Evolutionary conservation across 2,329 filamentous ascomycete genomes (phyloP).

Genomic region (Atkinsonella texensis): DNA sequence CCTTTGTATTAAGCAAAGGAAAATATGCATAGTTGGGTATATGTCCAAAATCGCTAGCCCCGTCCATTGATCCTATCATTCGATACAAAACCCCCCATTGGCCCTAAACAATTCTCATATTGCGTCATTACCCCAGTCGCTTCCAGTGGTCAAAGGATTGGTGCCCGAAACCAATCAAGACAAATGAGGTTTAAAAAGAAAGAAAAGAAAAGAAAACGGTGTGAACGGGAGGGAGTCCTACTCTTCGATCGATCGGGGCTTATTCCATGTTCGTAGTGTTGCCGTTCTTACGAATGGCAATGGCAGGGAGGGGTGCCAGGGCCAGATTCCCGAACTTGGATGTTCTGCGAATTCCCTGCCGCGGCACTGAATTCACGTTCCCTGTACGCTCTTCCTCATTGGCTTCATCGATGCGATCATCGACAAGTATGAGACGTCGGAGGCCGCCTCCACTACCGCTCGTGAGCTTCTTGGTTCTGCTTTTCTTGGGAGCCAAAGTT

Average conservation of each 20-base stretch:
- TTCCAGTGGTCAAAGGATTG: not conserved
- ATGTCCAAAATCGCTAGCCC: conserved; percentile 1
- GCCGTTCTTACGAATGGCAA: not conserved
- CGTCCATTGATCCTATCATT: not conserved
- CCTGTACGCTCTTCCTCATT: conserved; percentile 5
- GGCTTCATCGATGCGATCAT: conserved; percentile 6
- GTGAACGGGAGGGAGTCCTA: not conserved
- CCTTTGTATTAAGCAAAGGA: not conserved
- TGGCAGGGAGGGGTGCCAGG: not conserved
- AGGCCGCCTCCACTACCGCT: conserved; percentile 5
- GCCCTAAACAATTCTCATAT: not conserved
- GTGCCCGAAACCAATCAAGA: not conserved
- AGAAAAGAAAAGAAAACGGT: not conserved
- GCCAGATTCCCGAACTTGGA: not conserved
- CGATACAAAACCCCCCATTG: not conserved
- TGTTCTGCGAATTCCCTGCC: conserved; percentile 3
- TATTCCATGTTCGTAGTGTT: not conserved
- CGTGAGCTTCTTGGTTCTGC: conserved; percentile 7
- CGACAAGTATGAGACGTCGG: conserved; percentile 6
- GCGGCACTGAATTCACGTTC: not conserved
- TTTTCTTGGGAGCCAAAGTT: not conserved
- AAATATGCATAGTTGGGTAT: not conserved
- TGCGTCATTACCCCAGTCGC: not conserved
- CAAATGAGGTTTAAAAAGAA: not conserved
- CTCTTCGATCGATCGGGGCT: not conserved